These are phyloP conservation scores for Podaxis pistillaris DNA, from an alignment of 768 basidiomycete genomes.

Conservation along the genomic window DNA sequence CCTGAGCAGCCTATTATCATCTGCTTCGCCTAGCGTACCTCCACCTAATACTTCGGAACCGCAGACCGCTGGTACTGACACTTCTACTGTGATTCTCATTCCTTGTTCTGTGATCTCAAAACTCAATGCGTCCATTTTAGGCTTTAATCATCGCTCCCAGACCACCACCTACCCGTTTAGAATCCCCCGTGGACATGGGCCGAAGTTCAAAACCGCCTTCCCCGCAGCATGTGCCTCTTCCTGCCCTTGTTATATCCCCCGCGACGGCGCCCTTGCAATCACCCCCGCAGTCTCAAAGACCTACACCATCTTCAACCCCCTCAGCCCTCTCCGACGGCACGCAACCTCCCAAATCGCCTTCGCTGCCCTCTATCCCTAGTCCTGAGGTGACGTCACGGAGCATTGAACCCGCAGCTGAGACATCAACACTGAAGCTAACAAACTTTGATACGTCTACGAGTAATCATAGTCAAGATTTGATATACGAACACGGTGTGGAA, in stretches of 20 bases:
- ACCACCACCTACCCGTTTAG: neutral
- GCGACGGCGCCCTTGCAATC: neutral
- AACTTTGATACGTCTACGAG: neutral
- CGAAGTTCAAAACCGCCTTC: neutral
- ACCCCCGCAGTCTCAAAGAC: neutral
- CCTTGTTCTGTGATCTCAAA: neutral
- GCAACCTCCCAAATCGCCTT: neutral
- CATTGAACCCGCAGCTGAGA: neutral
- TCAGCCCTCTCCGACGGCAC: neutral
- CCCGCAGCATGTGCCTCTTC: neutral
- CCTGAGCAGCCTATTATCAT: neutral
- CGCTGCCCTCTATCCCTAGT: neutral
- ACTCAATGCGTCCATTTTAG: neutral
- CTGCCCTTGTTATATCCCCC: neutral
- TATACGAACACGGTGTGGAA: neutral
- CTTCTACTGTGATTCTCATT: neutral
- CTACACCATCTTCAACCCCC: neutral
- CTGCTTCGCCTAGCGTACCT: constrained; percentile 1
- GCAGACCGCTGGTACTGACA: neutral
- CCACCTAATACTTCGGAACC: neutral
- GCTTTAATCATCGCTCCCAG: neutral
- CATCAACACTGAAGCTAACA: neutral
- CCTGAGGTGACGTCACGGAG: neutral
- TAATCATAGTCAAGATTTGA: neutral
- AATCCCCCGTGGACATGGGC: neutral